Evolutionary conservation across 129 eudicot species (phyloP), one percentile per base, ranked within the genome.

Genomic region (Tagetes erecta): DNA sequence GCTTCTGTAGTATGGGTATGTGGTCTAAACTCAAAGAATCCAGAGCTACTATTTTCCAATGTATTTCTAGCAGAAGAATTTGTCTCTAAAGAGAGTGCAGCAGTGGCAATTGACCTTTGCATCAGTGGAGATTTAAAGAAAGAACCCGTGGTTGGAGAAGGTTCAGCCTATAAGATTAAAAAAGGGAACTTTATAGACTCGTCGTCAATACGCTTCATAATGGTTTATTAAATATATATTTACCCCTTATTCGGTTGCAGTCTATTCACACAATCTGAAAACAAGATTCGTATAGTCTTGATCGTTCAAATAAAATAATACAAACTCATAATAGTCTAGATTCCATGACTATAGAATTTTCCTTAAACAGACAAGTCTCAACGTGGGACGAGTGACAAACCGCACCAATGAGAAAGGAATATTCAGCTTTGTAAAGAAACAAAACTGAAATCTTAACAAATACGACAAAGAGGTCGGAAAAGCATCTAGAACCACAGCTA

Each of bases 121-220:
- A 94, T 86, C 77, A 80, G 68, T 9, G 88, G 81, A 67, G 87
- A 80, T 78, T 88, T 88, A 84, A 88, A 90, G 83, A 94, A 81
- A 59, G 97, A 88, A 81, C 97, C 98, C 1, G 98, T 94, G 55
- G 98, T 94, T 47, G 98, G 98, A 65, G 97, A 94, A 75, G 98
- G 96, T 76, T 94, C 98, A 8, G 92, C 98, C 98, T 94, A 85
- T 80, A 85, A 80, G 74, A 76, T 79, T 39, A 59, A 59, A 31
- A 79, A 72, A 64, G 42, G 53, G 52, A 74, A 74, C 12, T 52
- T 72, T 60, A 78, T 67, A 77, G 36, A 81, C 80, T 33, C 46
- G 84, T 70, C 56, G 44, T 66, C 74, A 40, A 71, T 79, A 76
- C 63, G 66, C 81, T 76, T 70, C 84, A 70, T 55, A 81, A 11